phyloP scores from a whole-genome alignment of 805 yeast genomes.

The Saturnispora hagleri region DNA sequence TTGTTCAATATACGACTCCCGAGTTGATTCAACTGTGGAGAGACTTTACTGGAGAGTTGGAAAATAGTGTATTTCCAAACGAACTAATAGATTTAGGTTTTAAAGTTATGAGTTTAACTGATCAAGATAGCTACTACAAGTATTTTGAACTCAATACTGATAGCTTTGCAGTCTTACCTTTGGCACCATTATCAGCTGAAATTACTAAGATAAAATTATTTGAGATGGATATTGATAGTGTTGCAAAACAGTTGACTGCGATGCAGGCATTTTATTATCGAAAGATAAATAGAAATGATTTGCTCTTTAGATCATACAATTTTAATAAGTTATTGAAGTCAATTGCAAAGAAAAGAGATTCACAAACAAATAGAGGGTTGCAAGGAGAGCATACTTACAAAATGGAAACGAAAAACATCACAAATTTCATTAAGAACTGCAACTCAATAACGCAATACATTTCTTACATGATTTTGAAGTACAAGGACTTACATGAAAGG shows the following conservation, averaged over 20 bases:
- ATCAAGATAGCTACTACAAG: constrained; percentile 22
- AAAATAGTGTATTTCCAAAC: constrained; percentile 7
- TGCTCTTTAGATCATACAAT: constrained; percentile 72
- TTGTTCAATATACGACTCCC: constrained; percentile 45
- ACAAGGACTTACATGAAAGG: constrained; percentile 54
- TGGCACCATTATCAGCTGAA: constrained; percentile 16
- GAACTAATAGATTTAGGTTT: constrained; percentile 16
- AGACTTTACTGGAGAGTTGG: constrained; percentile 14
- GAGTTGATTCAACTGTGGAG: constrained; percentile 28
- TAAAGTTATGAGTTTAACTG: constrained; percentile 15
- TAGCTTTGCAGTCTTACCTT: constrained; percentile 8
- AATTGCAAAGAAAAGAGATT: neutral
- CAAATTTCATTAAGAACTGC: constrained; percentile 61
- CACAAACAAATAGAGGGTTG: neutral
- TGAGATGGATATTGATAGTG: constrained; percentile 63
- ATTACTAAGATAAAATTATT: constrained; percentile 38
- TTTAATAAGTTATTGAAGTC: constrained; percentile 30
- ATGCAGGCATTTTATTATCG: constrained; percentile 62
- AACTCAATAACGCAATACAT: constrained; percentile 79
- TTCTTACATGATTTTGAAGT: constrained; percentile 61
- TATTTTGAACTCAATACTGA: constrained; percentile 17
- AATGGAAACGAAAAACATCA: constrained; percentile 32
- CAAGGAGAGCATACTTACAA: constrained; percentile 9
- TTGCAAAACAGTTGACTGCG: constrained; percentile 81
- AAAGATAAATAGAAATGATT: constrained; percentile 62